A percentile compares a stretch with the other conserved stretches of the same genome.
Conservation (phyloP, 805 yeast genomes). For the Trichomonascus vanleenenianus region DNA sequence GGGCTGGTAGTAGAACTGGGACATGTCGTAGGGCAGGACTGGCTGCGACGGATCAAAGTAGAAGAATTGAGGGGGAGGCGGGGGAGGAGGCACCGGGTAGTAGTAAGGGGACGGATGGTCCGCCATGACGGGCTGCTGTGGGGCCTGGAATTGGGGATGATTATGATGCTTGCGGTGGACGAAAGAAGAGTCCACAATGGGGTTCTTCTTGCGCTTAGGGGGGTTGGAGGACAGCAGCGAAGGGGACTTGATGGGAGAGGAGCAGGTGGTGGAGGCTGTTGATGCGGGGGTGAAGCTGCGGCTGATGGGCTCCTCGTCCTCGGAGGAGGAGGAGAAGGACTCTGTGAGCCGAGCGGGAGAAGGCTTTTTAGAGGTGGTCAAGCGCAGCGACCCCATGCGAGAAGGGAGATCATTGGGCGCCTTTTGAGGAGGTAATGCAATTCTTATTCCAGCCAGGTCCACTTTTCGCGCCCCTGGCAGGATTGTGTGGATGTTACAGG, state of each 20-base stretch:
- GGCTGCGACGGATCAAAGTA: conserved; percentile 1
- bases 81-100: conserved; percentile 1
- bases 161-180: not conserved
- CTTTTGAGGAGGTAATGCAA: too few species aligned
- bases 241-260: too few species aligned
- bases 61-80: not conserved
- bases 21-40: not conserved
- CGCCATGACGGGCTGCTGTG: too few species aligned
- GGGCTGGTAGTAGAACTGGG: not conserved
- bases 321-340: too few species aligned
- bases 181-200: not conserved
- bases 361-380: too few species aligned
- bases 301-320: too few species aligned
- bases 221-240: not conserved
- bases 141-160: not conserved
- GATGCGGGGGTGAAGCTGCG: too few species aligned
- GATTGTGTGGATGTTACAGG: conserved; percentile 6
- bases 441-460: too few species aligned
- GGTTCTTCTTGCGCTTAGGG: not conserved
- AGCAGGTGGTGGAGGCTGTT: too few species aligned
- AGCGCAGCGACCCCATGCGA: too few species aligned
- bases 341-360: too few species aligned
- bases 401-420: too few species aligned
- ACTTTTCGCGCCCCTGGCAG: conserved; percentile 1
- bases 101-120: not conserved